Percentiles rank a stretch among this genome's conserved stretches.
phyloP scores from a whole-genome alignment of 495 filamentous ascomycete genomes.

The Penicillium goetzii region DNA sequence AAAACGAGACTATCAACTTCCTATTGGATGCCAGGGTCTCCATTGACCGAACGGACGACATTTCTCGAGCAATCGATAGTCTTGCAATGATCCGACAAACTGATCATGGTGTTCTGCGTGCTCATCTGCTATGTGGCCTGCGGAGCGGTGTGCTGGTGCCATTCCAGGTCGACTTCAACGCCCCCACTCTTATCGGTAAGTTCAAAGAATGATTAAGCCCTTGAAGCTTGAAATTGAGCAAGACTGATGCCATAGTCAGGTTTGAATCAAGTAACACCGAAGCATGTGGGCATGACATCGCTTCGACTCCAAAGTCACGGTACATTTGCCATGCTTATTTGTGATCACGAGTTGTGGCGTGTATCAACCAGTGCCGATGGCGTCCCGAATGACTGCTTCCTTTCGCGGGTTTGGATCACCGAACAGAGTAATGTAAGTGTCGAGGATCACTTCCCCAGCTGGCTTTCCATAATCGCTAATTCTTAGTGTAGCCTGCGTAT shows the following conservation, averaged over 20 bases:
- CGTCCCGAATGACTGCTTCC: slow-evolving; percentile 29
- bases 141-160: slow-evolving; percentile 49
- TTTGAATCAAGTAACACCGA: slow-evolving; percentile 33
- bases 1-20: slow-evolving; percentile 22
- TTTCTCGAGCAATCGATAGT: slow-evolving; percentile 47
- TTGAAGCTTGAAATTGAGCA: neutral
- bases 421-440: slow-evolving; percentile 49
- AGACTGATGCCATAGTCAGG: slow-evolving; percentile 23
- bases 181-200: slow-evolving; percentile 34
- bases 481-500: slow-evolving; percentile 42
- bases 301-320: slow-evolving; percentile 39
- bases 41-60: slow-evolving; percentile 29
- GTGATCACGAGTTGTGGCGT: slow-evolving; percentile 48
- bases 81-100: slow-evolving; percentile 32
- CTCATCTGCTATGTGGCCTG: slow-evolving; percentile 47
- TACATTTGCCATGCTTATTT: slow-evolving; percentile 39
- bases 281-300: slow-evolving; percentile 43
- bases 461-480: slow-evolving; percentile 14
- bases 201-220: neutral
- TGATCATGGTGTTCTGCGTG: slow-evolving; percentile 14
- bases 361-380: slow-evolving; percentile 31
- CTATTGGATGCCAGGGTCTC: slow-evolving; percentile 23
- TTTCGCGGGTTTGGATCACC: slow-evolving; percentile 48
- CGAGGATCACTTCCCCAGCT: neutral
- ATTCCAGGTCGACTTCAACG: slow-evolving; percentile 33